A percentile compares a stretch with the other conserved stretches of the same genome.
Conservation (phyloP, 371 early-diverging fungal species). For the Mortierella sp. region DNA sequence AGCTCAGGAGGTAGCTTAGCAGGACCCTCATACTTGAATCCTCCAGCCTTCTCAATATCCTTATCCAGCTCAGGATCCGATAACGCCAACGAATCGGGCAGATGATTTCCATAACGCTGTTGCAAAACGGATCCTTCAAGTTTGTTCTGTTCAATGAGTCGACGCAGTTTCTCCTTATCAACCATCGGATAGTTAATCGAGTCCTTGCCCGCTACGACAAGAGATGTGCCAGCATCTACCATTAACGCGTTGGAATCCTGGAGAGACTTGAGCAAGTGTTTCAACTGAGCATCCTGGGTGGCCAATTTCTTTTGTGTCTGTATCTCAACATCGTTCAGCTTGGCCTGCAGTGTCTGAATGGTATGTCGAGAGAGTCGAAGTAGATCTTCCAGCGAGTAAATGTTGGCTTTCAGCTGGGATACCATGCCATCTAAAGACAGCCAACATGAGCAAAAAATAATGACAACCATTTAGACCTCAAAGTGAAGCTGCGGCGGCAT, state of each 20-base stretch:
- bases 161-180: conserved; percentile 44
- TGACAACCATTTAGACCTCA: not conserved
- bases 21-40: conserved; percentile 28
- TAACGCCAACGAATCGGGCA: conserved; percentile 23
- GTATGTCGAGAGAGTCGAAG: conserved; percentile 84
- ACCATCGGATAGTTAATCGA: conserved; percentile 30
- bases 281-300: conserved; percentile 76
- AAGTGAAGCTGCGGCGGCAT: no score
- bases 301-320: conserved; percentile 75
- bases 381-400: conserved; percentile 80
- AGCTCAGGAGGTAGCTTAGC: conserved; percentile 17
- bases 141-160: conserved; percentile 50
- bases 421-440: conserved; percentile 70
- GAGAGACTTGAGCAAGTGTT: conserved; percentile 69
- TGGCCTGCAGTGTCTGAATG: conserved; percentile 77
- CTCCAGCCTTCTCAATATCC: conserved; percentile 35
- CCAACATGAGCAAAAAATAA: not conserved
- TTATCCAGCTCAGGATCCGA: conserved; percentile 29
- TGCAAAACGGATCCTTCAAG: conserved; percentile 44
- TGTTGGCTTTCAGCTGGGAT: conserved; percentile 78
- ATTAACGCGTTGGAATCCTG: conserved; percentile 65
- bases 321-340: conserved; percentile 72
- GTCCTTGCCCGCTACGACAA: conserved; percentile 18
- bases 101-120: conserved; percentile 45
- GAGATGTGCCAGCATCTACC: conserved; percentile 43